A percentile compares a stretch with the other conserved stretches of the same genome.
Evolutionary conservation across 2,329 filamentous ascomycete species (phyloP).

Genomic region (Chaetomiaceae sp.): DNA sequence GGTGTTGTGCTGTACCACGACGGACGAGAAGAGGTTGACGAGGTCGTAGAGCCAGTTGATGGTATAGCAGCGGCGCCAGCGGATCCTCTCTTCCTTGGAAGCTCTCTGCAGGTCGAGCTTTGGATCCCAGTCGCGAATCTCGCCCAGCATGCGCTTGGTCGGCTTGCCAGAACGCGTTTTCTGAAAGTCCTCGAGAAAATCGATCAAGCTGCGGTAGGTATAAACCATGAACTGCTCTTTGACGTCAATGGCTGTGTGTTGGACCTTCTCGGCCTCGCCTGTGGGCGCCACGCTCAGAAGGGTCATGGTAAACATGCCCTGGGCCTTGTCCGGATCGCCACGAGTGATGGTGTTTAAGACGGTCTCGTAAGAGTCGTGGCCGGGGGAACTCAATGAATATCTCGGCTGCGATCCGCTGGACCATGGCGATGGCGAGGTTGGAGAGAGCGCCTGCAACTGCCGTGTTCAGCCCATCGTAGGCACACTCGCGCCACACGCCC

Average conservation of each 20-base stretch:
- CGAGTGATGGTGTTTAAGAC: conserved; percentile 37
- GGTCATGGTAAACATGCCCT: conserved; percentile 26
- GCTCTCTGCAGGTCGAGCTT: conserved; percentile 35
- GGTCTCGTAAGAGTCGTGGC: conserved; percentile 40
- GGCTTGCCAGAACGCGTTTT: conserved; percentile 42
- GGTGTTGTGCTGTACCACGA: conserved; percentile 37
- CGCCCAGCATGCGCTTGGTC: conserved; percentile 39
- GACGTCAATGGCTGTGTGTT: conserved; percentile 33
- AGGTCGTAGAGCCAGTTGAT: conserved; percentile 51
- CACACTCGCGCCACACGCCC: conserved; percentile 40
- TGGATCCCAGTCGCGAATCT: conserved; percentile 41
- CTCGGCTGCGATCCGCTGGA: conserved; percentile 34
- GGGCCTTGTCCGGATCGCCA: conserved; percentile 33
- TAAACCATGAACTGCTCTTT: conserved; percentile 43
- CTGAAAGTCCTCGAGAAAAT: conserved; percentile 44
- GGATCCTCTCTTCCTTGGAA: conserved; percentile 36
- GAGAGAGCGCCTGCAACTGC: conserved; percentile 41
- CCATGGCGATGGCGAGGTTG: conserved; percentile 39
- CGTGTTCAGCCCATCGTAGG: conserved; percentile 41
- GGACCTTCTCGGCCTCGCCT: conserved; percentile 19
- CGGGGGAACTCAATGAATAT: conserved; percentile 46
- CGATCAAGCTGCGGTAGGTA: conserved; percentile 39
- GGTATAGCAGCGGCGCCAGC: conserved; percentile 45
- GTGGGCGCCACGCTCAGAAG: conserved; percentile 3
- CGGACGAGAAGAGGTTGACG: conserved; percentile 41